These are phyloP conservation scores for Colletotrichum neosansevieriae DNA, from an alignment of 2,329 filamentous ascomycete genomes.

Conservation along the genomic window DNA sequence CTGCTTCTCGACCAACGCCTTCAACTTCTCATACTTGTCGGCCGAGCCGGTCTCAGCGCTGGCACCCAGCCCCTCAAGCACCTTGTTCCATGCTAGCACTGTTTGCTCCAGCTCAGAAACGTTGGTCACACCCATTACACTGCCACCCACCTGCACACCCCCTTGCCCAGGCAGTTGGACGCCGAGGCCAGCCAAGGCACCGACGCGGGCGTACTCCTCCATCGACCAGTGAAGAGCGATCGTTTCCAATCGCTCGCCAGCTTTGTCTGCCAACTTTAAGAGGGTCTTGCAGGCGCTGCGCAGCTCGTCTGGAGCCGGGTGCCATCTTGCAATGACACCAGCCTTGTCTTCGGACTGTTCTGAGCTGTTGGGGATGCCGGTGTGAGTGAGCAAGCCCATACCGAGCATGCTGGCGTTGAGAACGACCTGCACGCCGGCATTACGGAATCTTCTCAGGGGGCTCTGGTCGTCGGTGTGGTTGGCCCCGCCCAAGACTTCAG, in stretches of 20 bases:
- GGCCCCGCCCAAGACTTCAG: conserved; percentile 91
- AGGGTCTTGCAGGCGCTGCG: conserved; percentile 73
- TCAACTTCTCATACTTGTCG: conserved; percentile 48
- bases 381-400: conserved; percentile 87
- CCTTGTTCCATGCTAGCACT: conserved; percentile 67
- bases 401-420: conserved; percentile 90
- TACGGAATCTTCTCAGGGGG: conserved; percentile 69
- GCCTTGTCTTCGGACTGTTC: conserved; percentile 61
- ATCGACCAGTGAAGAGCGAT: conserved; percentile 87
- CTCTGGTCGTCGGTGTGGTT: conserved; percentile 93
- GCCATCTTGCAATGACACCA: conserved; percentile 84
- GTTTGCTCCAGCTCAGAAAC: conserved; percentile 74
- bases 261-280: conserved; percentile 70
- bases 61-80: conserved; percentile 57
- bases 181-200: conserved; percentile 56
- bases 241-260: conserved; percentile 81
- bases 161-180: conserved; percentile 26
- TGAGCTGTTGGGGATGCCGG: conserved; percentile 66
- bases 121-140: conserved; percentile 75
- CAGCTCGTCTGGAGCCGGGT: conserved; percentile 81
- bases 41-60: conserved; percentile 45
- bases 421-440: conserved; percentile 83
- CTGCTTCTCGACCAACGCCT: conserved; percentile 49
- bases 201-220: conserved; percentile 68
- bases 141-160: conserved; percentile 61